Conservation (phyloP, 805 yeast genomes). For the Yamadazyma philogaea region DNA sequence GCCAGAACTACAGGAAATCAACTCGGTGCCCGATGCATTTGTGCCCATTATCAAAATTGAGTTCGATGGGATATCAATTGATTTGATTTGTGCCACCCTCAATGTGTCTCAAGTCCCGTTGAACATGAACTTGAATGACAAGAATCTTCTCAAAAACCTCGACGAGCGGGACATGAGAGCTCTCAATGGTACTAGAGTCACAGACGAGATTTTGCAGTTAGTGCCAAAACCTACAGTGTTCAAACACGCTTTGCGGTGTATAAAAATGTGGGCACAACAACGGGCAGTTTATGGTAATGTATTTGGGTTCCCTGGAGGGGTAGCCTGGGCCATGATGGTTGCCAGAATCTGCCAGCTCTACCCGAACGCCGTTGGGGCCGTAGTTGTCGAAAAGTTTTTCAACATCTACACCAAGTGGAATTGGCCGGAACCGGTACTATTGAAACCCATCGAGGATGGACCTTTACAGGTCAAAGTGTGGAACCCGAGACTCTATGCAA, state of each 20-base stretch:
- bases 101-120: slow-evolving; percentile 82
- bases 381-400: slow-evolving; percentile 86
- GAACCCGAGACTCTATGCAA: slow-evolving; percentile 90
- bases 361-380: slow-evolving; percentile 94
- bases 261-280: slow-evolving; percentile 95
- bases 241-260: slow-evolving; percentile 87
- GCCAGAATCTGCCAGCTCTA: slow-evolving; percentile 95
- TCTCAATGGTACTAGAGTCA: slow-evolving; percentile 93
- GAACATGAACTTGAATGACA: slow-evolving; percentile 74
- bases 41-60: slow-evolving; percentile 95
- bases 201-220: slow-evolving; percentile 84
- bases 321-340: slow-evolving; percentile 99
- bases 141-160: slow-evolving; percentile 76
- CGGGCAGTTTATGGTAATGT: slow-evolving; percentile 93
- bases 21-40: slow-evolving; percentile 93
- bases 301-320: slow-evolving; percentile 98
- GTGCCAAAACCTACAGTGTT: slow-evolving; percentile 94
- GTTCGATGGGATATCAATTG: slow-evolving; percentile 89
- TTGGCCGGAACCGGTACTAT: slow-evolving; percentile 97
- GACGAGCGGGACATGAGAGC: slow-evolving; percentile 91
- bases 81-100: slow-evolving; percentile 79
- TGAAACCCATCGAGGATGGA: slow-evolving; percentile 94
- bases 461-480: slow-evolving; percentile 94
- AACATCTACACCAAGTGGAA: slow-evolving; percentile 84
- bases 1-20: slow-evolving; percentile 84